Percentiles rank a stretch among this genome's conserved stretches.
Evolutionary conservation across 805 yeast genomes (phyloP).

Genomic region (Teunomyces barrocoloradensis): DNA sequence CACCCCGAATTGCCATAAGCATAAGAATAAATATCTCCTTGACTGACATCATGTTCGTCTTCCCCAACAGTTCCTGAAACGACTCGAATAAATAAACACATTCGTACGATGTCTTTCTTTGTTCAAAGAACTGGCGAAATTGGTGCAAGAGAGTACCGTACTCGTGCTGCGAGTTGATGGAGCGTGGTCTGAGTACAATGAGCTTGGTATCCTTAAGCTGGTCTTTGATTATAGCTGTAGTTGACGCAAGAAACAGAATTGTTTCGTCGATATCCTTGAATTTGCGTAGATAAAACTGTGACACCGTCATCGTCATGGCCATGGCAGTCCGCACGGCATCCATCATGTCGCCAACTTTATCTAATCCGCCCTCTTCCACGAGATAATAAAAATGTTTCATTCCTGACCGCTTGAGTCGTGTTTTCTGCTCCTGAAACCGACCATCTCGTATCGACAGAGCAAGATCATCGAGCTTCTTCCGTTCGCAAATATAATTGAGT

Average conservation of each 20-base stretch:
- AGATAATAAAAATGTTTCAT: slow-evolving; percentile 68
- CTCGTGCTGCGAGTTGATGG: slow-evolving; percentile 49
- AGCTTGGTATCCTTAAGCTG: slow-evolving; percentile 32
- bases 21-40: slow-evolving; percentile 72
- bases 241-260: slow-evolving; percentile 50
- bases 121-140: slow-evolving; percentile 48
- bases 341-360: slow-evolving; percentile 40
- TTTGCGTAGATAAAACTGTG: slow-evolving; percentile 64
- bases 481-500: slow-evolving; percentile 79
- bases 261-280: slow-evolving; percentile 77
- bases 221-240: slow-evolving; percentile 32
- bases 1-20: slow-evolving; percentile 78
- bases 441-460: slow-evolving; percentile 83
- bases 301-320: slow-evolving; percentile 62
- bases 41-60: slow-evolving; percentile 66
- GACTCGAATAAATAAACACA: slow-evolving; percentile 34
- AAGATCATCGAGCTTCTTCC: slow-evolving; percentile 87
- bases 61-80: slow-evolving; percentile 68
- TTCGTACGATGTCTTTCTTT: slow-evolving; percentile 24
- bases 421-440: slow-evolving; percentile 82
- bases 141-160: slow-evolving; percentile 39
- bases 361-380: slow-evolving; percentile 67
- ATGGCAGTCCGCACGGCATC: slow-evolving; percentile 77
- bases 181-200: slow-evolving; percentile 51
- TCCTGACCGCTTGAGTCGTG: slow-evolving; percentile 67